Evolutionary conservation across 2,329 filamentous ascomycete species (phyloP), one percentile per base, ranked within the genome.

Genomic region (Fusarium citri): DNA sequence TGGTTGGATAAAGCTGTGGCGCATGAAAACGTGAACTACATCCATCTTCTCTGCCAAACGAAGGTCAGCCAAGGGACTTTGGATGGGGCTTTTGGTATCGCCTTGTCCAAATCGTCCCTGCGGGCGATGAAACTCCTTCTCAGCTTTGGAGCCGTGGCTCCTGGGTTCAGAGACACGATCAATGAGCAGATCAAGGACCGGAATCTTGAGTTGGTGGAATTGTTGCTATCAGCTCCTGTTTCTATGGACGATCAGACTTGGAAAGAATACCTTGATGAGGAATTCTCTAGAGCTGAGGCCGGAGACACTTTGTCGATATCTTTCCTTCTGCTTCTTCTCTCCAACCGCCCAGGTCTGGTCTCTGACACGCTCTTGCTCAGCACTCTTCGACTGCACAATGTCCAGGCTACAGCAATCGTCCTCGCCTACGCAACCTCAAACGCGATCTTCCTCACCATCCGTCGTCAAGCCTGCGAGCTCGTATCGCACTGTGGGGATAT

Each of bases 1-100:
- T 69, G 66, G 66, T 8, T 69, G 14, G 60, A 69, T 2, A 67
- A 30, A 2, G 53, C 20, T 2, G 42, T 46, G 1, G 11, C 31
- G 4, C 40, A 46, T 10, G 20, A 63, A 6, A 69, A 62, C 3
- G 18, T 62, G 8, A 49, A 63, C 6, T 69, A 70, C 1, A 51
- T 70, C 6, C 61, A 70, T 6, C 42, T 69, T 14, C 4, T 69
- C 0, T 69, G 66, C 2, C 66, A 70, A 12, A 40, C 30, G 2
- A 45, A 54, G 9, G 41, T 48, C 1, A 60, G 48, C 2, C 66
- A 69, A 26, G 23, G 4, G 1, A 45, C 43, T 7, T 11, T 69
- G 12, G 37, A 69, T 8, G 49, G 56, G 4, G 48, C 62, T 2
- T 45, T 70, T 16, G 62, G 43, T 6, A 43, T 69, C 4, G 67